Evolutionary conservation across 805 yeast species (phyloP), one percentile per base, ranked within the genome.

Genomic region (Candida fluviatilis): DNA sequence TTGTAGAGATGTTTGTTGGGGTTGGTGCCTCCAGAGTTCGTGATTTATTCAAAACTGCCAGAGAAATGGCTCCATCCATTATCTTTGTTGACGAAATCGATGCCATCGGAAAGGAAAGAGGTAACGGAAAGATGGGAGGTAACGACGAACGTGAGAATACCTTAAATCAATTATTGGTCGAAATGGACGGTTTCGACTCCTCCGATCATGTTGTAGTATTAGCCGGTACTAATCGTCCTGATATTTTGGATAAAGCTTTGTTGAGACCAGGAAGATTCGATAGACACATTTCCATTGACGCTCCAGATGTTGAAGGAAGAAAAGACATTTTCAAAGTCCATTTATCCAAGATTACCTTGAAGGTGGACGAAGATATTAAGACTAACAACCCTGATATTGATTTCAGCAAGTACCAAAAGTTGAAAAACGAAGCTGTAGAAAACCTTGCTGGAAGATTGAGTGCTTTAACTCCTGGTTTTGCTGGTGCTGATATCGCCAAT

Each of bases 1-100:
- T 89, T 50, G 95, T 88, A n/a, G 96, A 89, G 61, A 89, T 89
- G 96, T 89, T 86, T 69, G 95, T 86, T 15, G 96, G 96, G 65
- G 96, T 89, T 18, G 96, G 96, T 66, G 96, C 96, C 3, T 82
- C 91, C 3, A 76, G 97, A 60, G 97, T 89, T 30, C 84, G 97
- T 60, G 96, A 90, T 56, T 71, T 89, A 54, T 89, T 89, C 67
- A 82, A 84, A 56, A 84, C 86, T 33, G 97, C 96, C 13, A 75
- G 95, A 54, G 84, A 84, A 46, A 83, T 79, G 70, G 93, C 96
- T 0, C 97, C 97, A 5, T 75, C 95, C 2, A 89, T 89, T 51
- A 82, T 89, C 38, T 89, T 89, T 57, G 87, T 89, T 36, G 97
- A 89, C 66, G 97, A 89, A 66, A 90, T 89, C 52, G 97, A 89